phyloP scores from a whole-genome alignment of 805 yeast species.

The Teunomyces panamensis region DNA sequence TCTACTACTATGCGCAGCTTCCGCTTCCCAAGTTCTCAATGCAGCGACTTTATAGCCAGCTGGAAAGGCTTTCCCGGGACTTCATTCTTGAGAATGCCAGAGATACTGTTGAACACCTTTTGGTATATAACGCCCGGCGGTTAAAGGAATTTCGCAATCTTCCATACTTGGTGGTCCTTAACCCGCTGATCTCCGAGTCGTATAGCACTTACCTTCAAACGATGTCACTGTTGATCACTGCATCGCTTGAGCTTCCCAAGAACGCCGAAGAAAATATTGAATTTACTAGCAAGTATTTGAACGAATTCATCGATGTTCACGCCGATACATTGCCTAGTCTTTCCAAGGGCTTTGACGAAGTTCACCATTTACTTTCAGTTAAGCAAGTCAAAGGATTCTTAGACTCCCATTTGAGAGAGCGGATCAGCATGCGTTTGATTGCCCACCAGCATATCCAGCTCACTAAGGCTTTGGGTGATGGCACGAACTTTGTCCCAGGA shows the following conservation, averaged over 20 bases:
- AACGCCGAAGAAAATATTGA: slow-evolving; percentile 52
- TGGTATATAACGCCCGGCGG: slow-evolving; percentile 68
- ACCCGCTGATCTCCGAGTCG: slow-evolving; percentile 80
- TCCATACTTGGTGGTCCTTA: slow-evolving; percentile 81
- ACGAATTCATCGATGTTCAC: slow-evolving; percentile 67
- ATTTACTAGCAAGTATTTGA: slow-evolving; percentile 50
- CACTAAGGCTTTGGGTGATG: slow-evolving; percentile 35
- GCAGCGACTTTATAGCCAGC: slow-evolving; percentile 45
- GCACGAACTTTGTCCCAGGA: slow-evolving; percentile 54
- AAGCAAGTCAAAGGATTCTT: slow-evolving; percentile 59
- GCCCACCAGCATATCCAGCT: slow-evolving; percentile 82
- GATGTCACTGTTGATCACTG: slow-evolving; percentile 40
- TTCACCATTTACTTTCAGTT: slow-evolving; percentile 43
- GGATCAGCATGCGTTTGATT: slow-evolving; percentile 82
- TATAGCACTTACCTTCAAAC: slow-evolving; percentile 73
- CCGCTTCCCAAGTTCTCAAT: slow-evolving; percentile 54
- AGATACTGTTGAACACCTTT: slow-evolving; percentile 54
- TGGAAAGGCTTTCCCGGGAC: slow-evolving; percentile 36
- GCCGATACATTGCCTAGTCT: slow-evolving; percentile 79
- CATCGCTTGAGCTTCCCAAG: slow-evolving; percentile 35
- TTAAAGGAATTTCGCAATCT: slow-evolving; percentile 65
- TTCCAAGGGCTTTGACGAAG: slow-evolving; percentile 80
- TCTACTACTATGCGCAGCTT: slow-evolving; percentile 52
- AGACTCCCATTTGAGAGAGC: slow-evolving; percentile 73
- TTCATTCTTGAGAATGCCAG: slow-evolving; percentile 44